These are phyloP conservation scores for Kwoniella europaea DNA, from an alignment of 768 basidiomycete species.

Conservation along the genomic window DNA sequence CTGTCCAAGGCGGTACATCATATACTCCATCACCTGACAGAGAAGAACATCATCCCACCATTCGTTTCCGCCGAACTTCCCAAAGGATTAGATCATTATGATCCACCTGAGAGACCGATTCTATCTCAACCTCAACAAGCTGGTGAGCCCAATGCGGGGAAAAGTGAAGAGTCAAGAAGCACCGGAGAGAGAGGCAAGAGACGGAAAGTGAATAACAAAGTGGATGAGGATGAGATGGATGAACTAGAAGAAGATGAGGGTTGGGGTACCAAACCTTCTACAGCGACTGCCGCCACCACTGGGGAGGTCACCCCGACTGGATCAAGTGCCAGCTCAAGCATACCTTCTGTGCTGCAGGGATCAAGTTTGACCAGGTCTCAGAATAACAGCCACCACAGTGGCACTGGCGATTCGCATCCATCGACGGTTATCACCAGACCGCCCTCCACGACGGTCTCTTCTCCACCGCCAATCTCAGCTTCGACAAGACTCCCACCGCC, in stretches of 20 bases:
- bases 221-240: constrained; percentile 11
- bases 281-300: not conserved
- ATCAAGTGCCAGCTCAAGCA: constrained; percentile 1
- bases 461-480: not conserved
- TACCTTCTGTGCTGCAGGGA: not conserved
- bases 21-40: constrained; percentile 34
- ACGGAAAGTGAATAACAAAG: constrained; percentile 1
- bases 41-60: constrained; percentile 33
- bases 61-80: constrained; percentile 19
- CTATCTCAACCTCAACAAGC: constrained; percentile 5
- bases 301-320: not conserved
- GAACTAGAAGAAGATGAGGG: constrained; percentile 8
- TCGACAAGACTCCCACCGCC: not conserved
- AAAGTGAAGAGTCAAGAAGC: not conserved
- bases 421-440: not conserved
- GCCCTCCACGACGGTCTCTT: not conserved
- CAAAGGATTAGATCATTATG: constrained; percentile 25
- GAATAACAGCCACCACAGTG: not conserved
- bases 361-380: not conserved
- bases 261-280: not conserved
- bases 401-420: not conserved
- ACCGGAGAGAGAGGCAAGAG: not conserved
- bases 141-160: constrained; percentile 1
- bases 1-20: constrained; percentile 42
- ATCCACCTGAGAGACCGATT: constrained; percentile 36